Percentiles rank a stretch among this genome's conserved stretches.
These are phyloP conservation scores for Handroanthus guayacan DNA, from an alignment of 257 asterid species.

Conservation along the genomic window DNA sequence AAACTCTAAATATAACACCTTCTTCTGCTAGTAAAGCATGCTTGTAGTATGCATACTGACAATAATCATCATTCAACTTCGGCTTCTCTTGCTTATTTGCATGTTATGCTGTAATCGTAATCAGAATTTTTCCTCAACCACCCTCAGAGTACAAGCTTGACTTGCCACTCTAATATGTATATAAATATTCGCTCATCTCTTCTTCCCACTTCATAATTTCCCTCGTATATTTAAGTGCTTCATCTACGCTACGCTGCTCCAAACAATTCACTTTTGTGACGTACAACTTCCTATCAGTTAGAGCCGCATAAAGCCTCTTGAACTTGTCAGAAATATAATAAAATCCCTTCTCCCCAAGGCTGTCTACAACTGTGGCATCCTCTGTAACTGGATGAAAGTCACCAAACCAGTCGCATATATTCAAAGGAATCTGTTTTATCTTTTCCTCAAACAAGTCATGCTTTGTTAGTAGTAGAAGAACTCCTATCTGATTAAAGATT, in stretches of 20 bases:
- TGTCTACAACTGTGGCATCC: not conserved
- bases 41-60: no score
- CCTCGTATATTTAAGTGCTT: slow-evolving; percentile 58
- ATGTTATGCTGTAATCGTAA: not conserved
- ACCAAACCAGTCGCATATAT: slow-evolving; percentile 62
- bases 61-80: no score
- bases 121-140: not conserved
- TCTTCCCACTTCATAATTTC: slow-evolving; percentile 69
- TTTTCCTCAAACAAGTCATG: slow-evolving; percentile 44
- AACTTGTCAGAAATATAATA: slow-evolving; percentile 62
- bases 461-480: slow-evolving; percentile 42
- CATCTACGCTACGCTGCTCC: slow-evolving; percentile 56
- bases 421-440: slow-evolving; percentile 47
- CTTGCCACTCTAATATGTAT: not conserved
- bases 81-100: no score
- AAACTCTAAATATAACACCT: no score
- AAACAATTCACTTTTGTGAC: slow-evolving; percentile 54
- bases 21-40: no score
- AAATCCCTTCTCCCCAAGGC: slow-evolving; percentile 51
- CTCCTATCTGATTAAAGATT: slow-evolving; percentile 28
- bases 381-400: slow-evolving; percentile 54
- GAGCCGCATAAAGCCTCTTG: slow-evolving; percentile 52
- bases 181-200: slow-evolving; percentile 26
- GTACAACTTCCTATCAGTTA: slow-evolving; percentile 59
- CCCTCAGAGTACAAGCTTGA: slow-evolving; percentile 3